Evolutionary conservation across 371 early-diverging fungal species (phyloP).

Genomic region (Mortierella sp.): DNA sequence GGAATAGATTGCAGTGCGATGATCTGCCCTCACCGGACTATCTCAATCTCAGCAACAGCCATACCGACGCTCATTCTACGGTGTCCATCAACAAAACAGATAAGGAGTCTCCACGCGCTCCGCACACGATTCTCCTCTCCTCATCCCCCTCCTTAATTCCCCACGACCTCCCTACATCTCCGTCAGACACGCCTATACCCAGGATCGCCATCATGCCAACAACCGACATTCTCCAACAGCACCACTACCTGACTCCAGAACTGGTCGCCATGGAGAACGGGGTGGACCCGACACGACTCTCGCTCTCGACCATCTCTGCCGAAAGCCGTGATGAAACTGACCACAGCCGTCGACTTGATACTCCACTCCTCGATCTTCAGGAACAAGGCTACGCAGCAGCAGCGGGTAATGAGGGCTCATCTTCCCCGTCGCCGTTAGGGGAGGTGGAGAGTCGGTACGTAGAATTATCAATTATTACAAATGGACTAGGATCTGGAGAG

Average conservation of each 20-base stretch:
- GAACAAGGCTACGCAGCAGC: constrained; percentile 27
- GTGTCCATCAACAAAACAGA: no score
- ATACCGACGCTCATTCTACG: background rate
- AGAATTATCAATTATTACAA: background rate
- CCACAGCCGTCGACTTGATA: background rate
- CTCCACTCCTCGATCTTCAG: constrained; percentile 29
- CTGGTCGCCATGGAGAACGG: background rate
- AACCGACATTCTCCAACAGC: background rate
- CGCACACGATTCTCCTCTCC: background rate
- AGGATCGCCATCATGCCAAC: background rate
- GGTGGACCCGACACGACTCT: background rate
- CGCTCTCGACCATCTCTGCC: background rate
- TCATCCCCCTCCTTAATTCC: no score
- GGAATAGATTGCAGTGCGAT: background rate
- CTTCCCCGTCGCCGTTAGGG: background rate
- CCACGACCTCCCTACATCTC: no score
- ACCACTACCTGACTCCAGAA: background rate
- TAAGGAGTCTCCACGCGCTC: background rate
- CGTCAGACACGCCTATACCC: background rate
- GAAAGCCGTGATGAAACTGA: no score
- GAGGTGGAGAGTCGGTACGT: background rate
- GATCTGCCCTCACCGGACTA: constrained; percentile 32
- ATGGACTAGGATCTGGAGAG: background rate
- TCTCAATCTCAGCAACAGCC: background rate
- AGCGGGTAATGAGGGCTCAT: background rate